phyloP scores from a whole-genome alignment of 2,329 filamentous ascomycete genomes.

The Cytospora chrysosperma region DNA sequence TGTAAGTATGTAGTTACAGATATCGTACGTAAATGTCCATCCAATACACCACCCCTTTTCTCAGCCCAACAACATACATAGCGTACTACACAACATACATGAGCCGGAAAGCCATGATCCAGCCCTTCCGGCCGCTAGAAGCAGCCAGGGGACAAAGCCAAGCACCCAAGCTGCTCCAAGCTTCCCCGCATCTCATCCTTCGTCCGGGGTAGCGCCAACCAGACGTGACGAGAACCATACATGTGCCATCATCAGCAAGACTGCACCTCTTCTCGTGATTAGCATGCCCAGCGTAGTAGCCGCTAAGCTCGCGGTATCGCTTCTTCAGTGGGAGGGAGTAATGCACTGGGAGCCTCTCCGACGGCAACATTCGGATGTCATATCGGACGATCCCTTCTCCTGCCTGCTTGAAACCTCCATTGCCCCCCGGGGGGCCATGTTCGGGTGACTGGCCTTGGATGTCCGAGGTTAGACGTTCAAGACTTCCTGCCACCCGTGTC shows the following conservation, averaged over 20 bases:
- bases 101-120: too few relatives aligned
- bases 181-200: conserved; percentile 21
- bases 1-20: too few relatives aligned
- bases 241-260: conserved; percentile 7
- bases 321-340: neutral
- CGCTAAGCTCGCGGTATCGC: neutral
- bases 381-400: neutral
- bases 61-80: conserved; percentile 3
- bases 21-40: too few relatives aligned
- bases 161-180: conserved; percentile 16
- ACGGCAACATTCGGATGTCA: conserved; percentile 12
- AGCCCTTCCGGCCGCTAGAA: conserved; percentile 14
- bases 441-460: neutral
- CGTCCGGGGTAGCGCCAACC: conserved; percentile 18
- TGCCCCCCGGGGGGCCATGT: neutral
- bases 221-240: neutral
- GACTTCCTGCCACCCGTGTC: conserved; percentile 17
- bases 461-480: conserved; percentile 16
- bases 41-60: neutral
- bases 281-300: neutral
- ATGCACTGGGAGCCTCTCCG: neutral
- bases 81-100: too few relatives aligned
- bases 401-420: neutral
- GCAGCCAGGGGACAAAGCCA: conserved; percentile 18
- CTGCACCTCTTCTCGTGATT: neutral